Evolutionary conservation across 495 filamentous ascomycete genomes (phyloP), one percentile per base, ranked within the genome.

Genomic region (Neurospora sp.): DNA sequence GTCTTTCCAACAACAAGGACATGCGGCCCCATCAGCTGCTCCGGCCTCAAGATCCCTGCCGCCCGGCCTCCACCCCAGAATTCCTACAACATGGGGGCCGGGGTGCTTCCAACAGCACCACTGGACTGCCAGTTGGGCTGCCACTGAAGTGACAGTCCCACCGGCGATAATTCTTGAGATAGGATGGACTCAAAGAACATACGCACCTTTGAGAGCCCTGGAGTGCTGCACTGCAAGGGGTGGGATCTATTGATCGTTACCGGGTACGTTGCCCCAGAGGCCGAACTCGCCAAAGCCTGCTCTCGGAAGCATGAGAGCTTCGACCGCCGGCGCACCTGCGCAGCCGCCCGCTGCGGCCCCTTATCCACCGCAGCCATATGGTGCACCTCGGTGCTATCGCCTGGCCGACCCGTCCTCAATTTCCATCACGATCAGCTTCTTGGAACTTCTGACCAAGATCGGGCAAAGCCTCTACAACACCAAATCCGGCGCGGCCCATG

Each of bases 1-100:
- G 89, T 16, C 82, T 94, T 62, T 89, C 86, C 31, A 89, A 89
- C 72, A 85, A 90, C 74, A 84, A 87, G 72, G 85, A 88, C 44
- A 90, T 93, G 87, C 85, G 85, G 66, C 86, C 89, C 37, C 37
- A 38, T 38, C 39, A 39, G 39, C 39, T 4, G 39, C 39, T 12
- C 39, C 39, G 3, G 12, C 4, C 39, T 39, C 39, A 39, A 39
- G 39, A 39, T 39, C 11, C 39, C 39, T 41, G 40, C 5, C 14
- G 1, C 40, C 40, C 14, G 14, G 40, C 40, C 40, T 2, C 40
- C 40, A 41, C 14, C 40, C 14, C 42, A 44, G 0, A n/a, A 0
- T n/a, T 44, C 16, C 41, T 44, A 10, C 3, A n/a, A 44, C 42
- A 23, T 54, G n/a, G n/a, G 20, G 20, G 46, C 46, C 46, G 46